Conservation (phyloP, 2,329 filamentous ascomycete genomes). For the Claviceps capensis region DNA sequence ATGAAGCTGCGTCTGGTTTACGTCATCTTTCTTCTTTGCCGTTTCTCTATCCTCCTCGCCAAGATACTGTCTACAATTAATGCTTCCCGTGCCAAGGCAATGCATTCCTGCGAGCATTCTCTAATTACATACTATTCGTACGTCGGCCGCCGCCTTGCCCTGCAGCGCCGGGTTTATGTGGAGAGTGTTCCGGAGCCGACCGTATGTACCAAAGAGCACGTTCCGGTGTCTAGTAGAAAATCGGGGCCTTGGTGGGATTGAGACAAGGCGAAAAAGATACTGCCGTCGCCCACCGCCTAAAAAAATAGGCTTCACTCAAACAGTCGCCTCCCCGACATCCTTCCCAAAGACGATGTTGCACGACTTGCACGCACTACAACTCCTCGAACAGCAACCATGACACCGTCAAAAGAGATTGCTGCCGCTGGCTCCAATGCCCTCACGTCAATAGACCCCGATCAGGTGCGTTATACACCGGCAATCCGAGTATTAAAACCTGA, state of each 20-base stretch:
- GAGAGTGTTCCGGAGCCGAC: background rate
- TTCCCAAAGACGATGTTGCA: background rate
- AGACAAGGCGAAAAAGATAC: background rate
- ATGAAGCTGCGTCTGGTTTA: no score
- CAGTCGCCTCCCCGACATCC: slow-evolving; percentile 8
- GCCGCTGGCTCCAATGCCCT: slow-evolving; percentile 18
- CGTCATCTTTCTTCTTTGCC: no score
- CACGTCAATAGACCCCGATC: slow-evolving; percentile 25
- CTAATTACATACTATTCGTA: no score
- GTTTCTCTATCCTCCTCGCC: no score
- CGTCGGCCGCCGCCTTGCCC: no score
- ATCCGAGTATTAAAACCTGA: background rate
- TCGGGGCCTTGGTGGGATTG: slow-evolving; percentile 6
- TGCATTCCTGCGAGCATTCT: no score
- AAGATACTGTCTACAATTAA: no score
- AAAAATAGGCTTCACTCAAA: slow-evolving; percentile 5
- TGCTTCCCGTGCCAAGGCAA: no score
- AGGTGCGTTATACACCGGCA: slow-evolving; percentile 17
- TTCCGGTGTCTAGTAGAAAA: slow-evolving; percentile 6
- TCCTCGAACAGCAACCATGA: slow-evolving; percentile 19
- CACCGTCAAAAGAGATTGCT: slow-evolving; percentile 27
- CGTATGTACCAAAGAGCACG: background rate
- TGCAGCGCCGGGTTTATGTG: background rate
- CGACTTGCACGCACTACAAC: background rate
- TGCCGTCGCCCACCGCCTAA: slow-evolving; percentile 16